These are phyloP conservation scores for Ballota nigra DNA, from an alignment of 257 asterid species.

Conservation along the genomic window DNA sequence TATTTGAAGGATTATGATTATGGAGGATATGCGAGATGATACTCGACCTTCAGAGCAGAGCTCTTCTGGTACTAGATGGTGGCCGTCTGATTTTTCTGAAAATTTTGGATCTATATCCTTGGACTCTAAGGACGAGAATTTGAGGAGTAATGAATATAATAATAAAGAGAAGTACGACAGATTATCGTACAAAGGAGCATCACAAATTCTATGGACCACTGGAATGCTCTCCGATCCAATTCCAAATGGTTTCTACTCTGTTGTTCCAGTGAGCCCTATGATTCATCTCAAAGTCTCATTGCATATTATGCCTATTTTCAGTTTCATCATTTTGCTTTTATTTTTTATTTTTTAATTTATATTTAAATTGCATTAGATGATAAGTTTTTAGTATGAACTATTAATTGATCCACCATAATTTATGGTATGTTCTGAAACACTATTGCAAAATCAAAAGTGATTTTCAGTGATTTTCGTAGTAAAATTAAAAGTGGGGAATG, in stretches of 20 bases:
- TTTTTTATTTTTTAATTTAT: not conserved
- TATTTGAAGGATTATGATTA: slow-evolving; percentile 36
- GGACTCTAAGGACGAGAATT: slow-evolving; percentile 45
- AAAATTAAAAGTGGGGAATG: too few relatives aligned
- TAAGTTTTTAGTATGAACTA: not conserved
- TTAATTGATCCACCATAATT: not conserved
- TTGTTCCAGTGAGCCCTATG: slow-evolving; percentile 76
- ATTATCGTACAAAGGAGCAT: slow-evolving; percentile 54
- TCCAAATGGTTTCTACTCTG: slow-evolving; percentile 95
- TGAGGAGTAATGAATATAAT: slow-evolving; percentile 40
- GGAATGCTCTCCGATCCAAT: slow-evolving; percentile 84
- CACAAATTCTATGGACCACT: slow-evolving; percentile 88
- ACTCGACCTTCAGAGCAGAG: slow-evolving; percentile 59
- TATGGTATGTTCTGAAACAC: too few relatives aligned
- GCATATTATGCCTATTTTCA: slow-evolving; percentile 12
- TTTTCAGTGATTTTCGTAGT: too few relatives aligned
- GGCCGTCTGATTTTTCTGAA: slow-evolving; percentile 70
- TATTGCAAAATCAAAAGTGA: too few relatives aligned
- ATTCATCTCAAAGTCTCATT: slow-evolving; percentile 19
- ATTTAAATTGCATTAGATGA: not conserved
- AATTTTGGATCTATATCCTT: slow-evolving; percentile 75
- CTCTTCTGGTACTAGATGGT: slow-evolving; percentile 58
- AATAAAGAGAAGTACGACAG: slow-evolving; percentile 45
- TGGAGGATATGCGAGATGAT: slow-evolving; percentile 66
- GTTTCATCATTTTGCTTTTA: slow-evolving; percentile 1